Evolutionary conservation across 1,284 basidiomycete species (phyloP), one percentile per base, ranked within the genome.

Genomic region (Sanghuangporus weigelae): DNA sequence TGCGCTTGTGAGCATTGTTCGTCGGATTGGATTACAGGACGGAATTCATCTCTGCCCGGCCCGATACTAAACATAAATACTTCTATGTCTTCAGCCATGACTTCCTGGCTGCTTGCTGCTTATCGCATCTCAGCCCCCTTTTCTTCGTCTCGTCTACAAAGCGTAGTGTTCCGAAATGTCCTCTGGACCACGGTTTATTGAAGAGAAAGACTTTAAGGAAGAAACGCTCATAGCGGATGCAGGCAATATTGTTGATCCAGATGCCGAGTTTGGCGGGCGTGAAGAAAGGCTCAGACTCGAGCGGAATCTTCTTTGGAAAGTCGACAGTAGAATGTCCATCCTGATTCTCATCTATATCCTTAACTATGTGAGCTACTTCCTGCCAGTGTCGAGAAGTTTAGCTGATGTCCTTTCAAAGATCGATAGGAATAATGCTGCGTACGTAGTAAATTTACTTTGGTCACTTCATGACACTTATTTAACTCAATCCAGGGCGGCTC

Each of bases 381-480:
- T 85, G 42, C 85, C 84, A 69, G 82, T 81, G 73, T 77, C 81
- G 68, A 59, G 75, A 69, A 48, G 39, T 42, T 31, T 3, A 38
- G 31, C 19, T 49, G 23, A 39, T 39, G 26, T n/a, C 23, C 5
- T 11, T 14, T 60, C 12, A 11, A 23, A 88, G 77, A 82, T 90
- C 68, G 87, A 89, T 71, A 79, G 87, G 57, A 89, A 86, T 70
- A 89, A 88, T 73, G 84, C 80, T 60, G 78, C 82, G 84, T 85
- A 70, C 64, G 79, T 71, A 8, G 38, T 10, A 21, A 23, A 23
- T 14, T 46, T 44, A 49, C 51, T 46, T 54, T 26, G 53, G 44
- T 31, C 31, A 16, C n/a, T 35, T 50, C 16, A 39, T 42, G 49
- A 51, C 36, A 35, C 1, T 39, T 10, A 16, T 36, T 36, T 19